Evolutionary conservation across 441 rosid genomes (phyloP).

Genomic region (Arabidopsis hybrid): DNA sequence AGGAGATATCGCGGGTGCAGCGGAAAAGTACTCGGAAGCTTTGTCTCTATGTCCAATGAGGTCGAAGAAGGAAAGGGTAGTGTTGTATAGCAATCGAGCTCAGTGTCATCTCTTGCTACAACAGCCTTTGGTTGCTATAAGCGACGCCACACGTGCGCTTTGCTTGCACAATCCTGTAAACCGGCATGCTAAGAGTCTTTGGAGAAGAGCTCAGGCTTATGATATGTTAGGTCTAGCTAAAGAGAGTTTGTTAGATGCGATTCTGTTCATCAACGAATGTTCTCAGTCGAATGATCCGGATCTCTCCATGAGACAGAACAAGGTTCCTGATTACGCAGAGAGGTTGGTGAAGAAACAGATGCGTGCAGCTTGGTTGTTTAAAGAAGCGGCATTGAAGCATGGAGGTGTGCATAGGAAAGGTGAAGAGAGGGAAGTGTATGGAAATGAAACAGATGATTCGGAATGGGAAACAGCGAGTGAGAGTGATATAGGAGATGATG

Average conservation of each 20-base stretch:
- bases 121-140: constrained; percentile 87
- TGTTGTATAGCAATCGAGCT: constrained; percentile 90
- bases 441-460: constrained; percentile 81
- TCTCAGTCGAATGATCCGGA: constrained; percentile 96
- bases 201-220: constrained; percentile 99
- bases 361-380: constrained; percentile 97
- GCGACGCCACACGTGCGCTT: constrained; percentile 89
- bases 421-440: constrained; percentile 65
- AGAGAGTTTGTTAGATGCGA: constrained; percentile 94
- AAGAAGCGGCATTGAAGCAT: constrained; percentile 88
- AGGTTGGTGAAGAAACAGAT: constrained; percentile 96
- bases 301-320: constrained; percentile 85
- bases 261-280: constrained; percentile 94
- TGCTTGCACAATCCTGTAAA: constrained; percentile 87
- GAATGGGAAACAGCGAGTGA: constrained; percentile 98
- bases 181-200: constrained; percentile 94
- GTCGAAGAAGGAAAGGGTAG: constrained; percentile 93
- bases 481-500: constrained; percentile 89
- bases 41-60: constrained; percentile 88
- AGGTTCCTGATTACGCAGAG: constrained; percentile 98
- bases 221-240: constrained; percentile 94
- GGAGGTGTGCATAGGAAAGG: constrained; percentile 88
- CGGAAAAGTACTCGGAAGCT: constrained; percentile 91
- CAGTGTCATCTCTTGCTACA: constrained; percentile 93
- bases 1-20: constrained; percentile 91